Conservation (phyloP, 805 yeast species). For the Soucietia sequanensis region DNA sequence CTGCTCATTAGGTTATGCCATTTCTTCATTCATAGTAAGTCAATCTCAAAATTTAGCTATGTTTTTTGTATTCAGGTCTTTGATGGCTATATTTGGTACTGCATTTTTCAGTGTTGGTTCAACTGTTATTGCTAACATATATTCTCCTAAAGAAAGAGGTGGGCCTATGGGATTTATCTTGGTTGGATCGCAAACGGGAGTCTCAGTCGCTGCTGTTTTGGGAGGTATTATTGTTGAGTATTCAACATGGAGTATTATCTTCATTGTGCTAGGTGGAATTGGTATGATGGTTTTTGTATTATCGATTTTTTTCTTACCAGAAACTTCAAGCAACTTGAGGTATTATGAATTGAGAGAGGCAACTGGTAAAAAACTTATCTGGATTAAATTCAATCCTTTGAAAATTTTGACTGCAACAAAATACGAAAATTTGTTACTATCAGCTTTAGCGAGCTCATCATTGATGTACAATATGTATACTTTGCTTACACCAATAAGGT, state of each 20-base stretch:
- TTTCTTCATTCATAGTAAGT: slow-evolving; percentile 26
- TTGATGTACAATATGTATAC: slow-evolving; percentile 24
- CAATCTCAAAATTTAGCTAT: slow-evolving; percentile 45
- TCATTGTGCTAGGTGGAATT: slow-evolving; percentile 43
- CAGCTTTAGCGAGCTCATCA: slow-evolving; percentile 32
- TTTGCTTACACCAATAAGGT: slow-evolving; percentile 7
- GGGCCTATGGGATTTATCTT: slow-evolving; percentile 77
- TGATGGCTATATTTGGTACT: slow-evolving; percentile 48
- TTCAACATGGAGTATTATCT: slow-evolving; percentile 48
- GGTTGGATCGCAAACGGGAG: slow-evolving; percentile 79
- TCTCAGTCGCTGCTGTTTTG: slow-evolving; percentile 69
- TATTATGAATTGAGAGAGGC: not conserved
- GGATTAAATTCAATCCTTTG: slow-evolving; percentile 40
- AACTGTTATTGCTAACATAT: slow-evolving; percentile 78
- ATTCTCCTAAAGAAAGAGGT: slow-evolving; percentile 65
- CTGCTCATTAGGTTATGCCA: slow-evolving; percentile 26
- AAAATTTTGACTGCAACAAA: slow-evolving; percentile 33
- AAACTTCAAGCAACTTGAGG: not conserved
- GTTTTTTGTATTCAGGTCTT: slow-evolving; percentile 47
- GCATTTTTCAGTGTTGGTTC: slow-evolving; percentile 71
- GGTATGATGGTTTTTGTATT: slow-evolving; percentile 12
- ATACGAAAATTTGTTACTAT: slow-evolving; percentile 37
- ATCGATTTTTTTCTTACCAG: not conserved
- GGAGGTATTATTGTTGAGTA: slow-evolving; percentile 70
- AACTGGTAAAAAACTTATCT: slow-evolving; percentile 21